These are phyloP conservation scores for Strigomonas culicis DNA, from an alignment of 208 protist genomes.

Conservation along the genomic window DNA sequence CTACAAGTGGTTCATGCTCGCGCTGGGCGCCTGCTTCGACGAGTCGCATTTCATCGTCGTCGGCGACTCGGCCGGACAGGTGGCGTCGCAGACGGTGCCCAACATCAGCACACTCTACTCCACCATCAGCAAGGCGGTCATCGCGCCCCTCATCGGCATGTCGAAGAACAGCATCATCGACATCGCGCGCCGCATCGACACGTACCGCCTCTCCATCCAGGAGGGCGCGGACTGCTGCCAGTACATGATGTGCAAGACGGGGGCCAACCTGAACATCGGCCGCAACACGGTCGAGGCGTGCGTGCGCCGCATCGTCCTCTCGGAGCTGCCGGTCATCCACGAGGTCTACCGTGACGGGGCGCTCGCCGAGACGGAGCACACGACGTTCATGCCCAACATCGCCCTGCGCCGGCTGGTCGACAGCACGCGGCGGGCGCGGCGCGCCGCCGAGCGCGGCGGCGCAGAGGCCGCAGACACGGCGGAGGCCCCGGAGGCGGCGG, in stretches of 20 bases:
- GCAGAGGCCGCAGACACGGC: constrained; percentile 3
- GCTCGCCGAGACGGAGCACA: constrained; percentile 32
- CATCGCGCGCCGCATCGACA: constrained; percentile 56
- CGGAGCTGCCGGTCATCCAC: constrained; percentile 53
- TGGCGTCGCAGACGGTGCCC: constrained; percentile 79
- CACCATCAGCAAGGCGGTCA: constrained; percentile 54
- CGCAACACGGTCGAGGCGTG: constrained; percentile 43
- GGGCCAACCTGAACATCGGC: constrained; percentile 74
- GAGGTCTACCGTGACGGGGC: constrained; percentile 56
- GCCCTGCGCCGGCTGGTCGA: constrained; percentile 21
- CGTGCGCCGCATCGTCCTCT: constrained; percentile 41
- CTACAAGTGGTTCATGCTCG: constrained; percentile 88
- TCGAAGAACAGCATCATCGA: constrained; percentile 73
- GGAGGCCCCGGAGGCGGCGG: constrained; percentile 9
- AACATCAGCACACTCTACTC: constrained; percentile 82
- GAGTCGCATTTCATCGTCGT: constrained; percentile 60
- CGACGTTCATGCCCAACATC: constrained; percentile 34
- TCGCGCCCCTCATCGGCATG: constrained; percentile 63
- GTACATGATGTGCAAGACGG: constrained; percentile 87
- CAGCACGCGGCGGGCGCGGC: background rate
- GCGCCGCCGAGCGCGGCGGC: background rate
- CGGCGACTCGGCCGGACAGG: constrained; percentile 76
- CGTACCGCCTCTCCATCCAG: constrained; percentile 66
- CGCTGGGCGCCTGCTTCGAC: constrained; percentile 53
- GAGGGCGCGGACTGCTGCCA: constrained; percentile 86